A percentile compares a stretch with the other conserved stretches of the same genome.
These are phyloP conservation scores for Paecilomyces formosus DNA, from an alignment of 2,329 filamentous ascomycete species.

Conservation along the genomic window DNA sequence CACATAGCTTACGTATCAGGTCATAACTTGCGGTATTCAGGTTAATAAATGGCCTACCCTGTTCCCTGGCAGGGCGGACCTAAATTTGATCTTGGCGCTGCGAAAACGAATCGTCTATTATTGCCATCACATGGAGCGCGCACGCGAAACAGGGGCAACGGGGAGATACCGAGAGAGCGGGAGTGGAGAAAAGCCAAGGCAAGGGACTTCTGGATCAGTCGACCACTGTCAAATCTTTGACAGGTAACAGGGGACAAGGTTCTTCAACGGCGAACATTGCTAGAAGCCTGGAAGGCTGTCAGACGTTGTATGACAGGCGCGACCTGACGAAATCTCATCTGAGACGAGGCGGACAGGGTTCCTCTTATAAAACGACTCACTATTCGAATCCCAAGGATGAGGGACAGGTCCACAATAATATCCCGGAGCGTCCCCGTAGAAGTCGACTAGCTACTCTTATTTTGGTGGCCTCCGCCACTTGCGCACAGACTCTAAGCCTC, in stretches of 20 bases:
- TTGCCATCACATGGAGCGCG: not conserved
- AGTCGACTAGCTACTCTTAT: not conserved
- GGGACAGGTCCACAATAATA: not conserved
- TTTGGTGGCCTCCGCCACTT: not conserved
- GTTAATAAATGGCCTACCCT: too few relatives aligned
- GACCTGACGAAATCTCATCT: not conserved
- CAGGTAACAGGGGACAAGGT: not conserved
- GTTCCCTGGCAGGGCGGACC: not conserved
- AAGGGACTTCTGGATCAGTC: not conserved
- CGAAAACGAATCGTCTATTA: not conserved
- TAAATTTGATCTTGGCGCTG: not conserved
- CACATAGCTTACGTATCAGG: too few relatives aligned
- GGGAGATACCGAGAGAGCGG: too few relatives aligned
- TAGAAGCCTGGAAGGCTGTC: not conserved
- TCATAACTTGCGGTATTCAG: too few relatives aligned
- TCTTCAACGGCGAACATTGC: not conserved
- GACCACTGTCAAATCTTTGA: not conserved
- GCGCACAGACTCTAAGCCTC: not conserved
- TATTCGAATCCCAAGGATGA: not conserved
- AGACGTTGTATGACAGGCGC: not conserved
- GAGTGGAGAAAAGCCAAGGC: not conserved
- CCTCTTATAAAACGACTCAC: not conserved
- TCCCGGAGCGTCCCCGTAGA: not conserved
- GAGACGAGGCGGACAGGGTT: not conserved
- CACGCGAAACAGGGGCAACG: not conserved